These are phyloP conservation scores for Cyclaneusma minus DNA, from an alignment of 2,329 filamentous ascomycete species.

Conservation along the genomic window DNA sequence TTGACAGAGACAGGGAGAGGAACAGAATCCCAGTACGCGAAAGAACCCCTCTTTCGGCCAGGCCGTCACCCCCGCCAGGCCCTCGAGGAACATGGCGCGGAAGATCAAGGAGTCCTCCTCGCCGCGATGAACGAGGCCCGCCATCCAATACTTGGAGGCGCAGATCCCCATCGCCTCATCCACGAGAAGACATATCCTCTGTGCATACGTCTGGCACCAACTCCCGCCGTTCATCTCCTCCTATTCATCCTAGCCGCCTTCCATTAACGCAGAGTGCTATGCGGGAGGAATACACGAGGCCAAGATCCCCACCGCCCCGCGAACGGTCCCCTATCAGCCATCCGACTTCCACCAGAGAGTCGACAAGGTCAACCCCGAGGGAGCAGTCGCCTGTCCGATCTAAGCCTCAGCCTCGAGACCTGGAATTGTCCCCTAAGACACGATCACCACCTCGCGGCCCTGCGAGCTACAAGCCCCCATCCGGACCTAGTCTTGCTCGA, in stretches of 20 bases:
- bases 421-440: constrained; percentile 7
- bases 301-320: constrained; percentile 11
- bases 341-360: constrained; percentile 15
- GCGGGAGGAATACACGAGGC: constrained; percentile 13
- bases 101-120: constrained; percentile 36
- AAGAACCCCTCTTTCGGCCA: constrained; percentile 15
- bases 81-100: constrained; percentile 16
- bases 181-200: constrained; percentile 28
- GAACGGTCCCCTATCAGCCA: constrained; percentile 5
- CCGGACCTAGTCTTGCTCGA: constrained; percentile 16
- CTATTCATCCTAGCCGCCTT: constrained; percentile 35
- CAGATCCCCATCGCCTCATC: constrained; percentile 21
- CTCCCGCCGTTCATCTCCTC: constrained; percentile 46
- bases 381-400: constrained; percentile 16
- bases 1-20: constrained; percentile 17
- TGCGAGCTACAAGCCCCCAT: constrained; percentile 13
- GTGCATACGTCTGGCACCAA: constrained; percentile 39
- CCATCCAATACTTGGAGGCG: constrained; percentile 33
- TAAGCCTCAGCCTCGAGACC: constrained; percentile 1
- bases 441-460: constrained; percentile 18
- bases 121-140: constrained; percentile 28
- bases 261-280: constrained; percentile 21
- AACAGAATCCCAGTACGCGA: constrained; percentile 13
- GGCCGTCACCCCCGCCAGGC: constrained; percentile 19
- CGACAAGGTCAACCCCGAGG: constrained; percentile 14